A percentile compares a stretch with the other conserved stretches of the same genome.
Conservation (phyloP, 768 basidiomycete genomes). For the Suillus spraguei region DNA sequence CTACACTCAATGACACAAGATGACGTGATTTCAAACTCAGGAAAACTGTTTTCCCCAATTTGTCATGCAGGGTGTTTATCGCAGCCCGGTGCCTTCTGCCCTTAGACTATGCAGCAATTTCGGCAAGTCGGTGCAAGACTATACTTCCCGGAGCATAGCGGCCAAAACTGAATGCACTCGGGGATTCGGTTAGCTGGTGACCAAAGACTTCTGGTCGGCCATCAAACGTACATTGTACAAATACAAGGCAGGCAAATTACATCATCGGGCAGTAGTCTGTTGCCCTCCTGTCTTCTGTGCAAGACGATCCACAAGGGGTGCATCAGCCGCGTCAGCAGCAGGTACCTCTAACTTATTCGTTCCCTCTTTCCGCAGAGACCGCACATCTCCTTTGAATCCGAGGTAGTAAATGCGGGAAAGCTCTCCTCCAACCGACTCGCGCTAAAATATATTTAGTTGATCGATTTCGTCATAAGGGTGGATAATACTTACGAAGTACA, state of each 20-base stretch:
- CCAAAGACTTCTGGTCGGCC: background rate
- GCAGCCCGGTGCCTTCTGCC: constrained; percentile 15
- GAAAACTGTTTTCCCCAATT: background rate
- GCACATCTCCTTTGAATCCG: constrained; percentile 80
- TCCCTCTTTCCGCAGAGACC: constrained; percentile 55
- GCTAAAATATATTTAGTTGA: constrained; percentile 39
- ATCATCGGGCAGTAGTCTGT: constrained; percentile 63
- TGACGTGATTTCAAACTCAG: background rate
- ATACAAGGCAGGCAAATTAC: constrained; percentile 5
- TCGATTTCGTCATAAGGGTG: constrained; percentile 2
- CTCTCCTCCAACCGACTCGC: constrained; percentile 68
- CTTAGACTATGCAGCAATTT: constrained; percentile 16
- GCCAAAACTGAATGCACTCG: background rate
- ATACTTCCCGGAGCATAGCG: background rate
- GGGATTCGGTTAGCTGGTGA: background rate
- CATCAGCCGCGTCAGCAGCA: constrained; percentile 81
- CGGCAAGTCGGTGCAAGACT: constrained; percentile 2
- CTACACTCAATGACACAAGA: background rate
- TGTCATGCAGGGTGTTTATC: background rate
- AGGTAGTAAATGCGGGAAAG: constrained; percentile 72
- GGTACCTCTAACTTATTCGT: constrained; percentile 70
- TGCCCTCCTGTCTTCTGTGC: constrained; percentile 57
- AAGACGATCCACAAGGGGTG: constrained; percentile 60
- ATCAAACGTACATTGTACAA: background rate
- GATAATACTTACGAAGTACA: constrained; percentile 72